Evolutionary conservation across 805 yeast genomes (phyloP).

Genomic region (Kuraishia ogatae): DNA sequence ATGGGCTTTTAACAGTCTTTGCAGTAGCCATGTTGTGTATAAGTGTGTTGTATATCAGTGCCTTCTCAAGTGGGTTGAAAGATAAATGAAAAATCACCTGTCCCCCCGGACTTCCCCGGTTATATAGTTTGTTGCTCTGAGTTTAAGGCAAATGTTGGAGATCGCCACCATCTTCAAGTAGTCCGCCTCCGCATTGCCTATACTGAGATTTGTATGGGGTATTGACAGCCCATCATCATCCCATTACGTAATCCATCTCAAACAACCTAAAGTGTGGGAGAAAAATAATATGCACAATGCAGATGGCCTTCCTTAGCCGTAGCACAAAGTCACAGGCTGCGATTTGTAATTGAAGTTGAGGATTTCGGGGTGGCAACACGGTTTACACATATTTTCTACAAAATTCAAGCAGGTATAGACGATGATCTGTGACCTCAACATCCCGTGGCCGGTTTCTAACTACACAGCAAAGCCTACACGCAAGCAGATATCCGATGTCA

Average conservation of each 20-base stretch:
- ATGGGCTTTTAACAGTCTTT: not conserved
- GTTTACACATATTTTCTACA: no score
- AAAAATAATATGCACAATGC: constrained; percentile 2
- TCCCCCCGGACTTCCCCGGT: no score
- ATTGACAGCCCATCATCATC: not conserved
- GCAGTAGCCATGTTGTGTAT: not conserved
- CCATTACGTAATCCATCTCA: not conserved
- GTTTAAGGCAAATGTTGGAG: not conserved
- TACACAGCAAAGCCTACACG: constrained; percentile 33
- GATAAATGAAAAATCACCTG: no score
- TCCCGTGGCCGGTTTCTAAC: constrained; percentile 58
- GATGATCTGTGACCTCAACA: constrained; percentile 62
- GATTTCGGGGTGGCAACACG: not conserved
- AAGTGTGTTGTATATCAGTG: not conserved
- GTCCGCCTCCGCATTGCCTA: not conserved
- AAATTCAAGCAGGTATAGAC: no score
- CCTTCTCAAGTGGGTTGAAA: no score
- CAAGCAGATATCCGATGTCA: constrained; percentile 33
- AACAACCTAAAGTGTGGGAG: not conserved
- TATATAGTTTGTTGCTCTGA: no score
- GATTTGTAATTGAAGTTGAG: not conserved
- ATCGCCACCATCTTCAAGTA: not conserved
- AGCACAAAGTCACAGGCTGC: no score
- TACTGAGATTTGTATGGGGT: not conserved
- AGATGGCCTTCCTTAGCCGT: no score